Base-by-base conservation (phyloP, 106 monocot genomes). In the Dendrobium nobile region DNA sequence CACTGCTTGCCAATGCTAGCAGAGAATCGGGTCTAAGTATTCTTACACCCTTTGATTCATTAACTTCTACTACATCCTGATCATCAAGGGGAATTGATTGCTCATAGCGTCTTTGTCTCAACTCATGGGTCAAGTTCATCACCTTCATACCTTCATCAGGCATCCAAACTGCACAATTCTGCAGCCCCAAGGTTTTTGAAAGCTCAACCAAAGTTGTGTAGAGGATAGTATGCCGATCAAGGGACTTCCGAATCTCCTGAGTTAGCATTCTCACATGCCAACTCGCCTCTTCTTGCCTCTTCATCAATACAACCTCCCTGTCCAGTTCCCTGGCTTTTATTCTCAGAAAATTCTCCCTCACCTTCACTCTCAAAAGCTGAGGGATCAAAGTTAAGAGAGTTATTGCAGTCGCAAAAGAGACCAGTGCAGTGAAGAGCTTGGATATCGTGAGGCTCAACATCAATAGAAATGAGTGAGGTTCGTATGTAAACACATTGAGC, bases 111-210 rank as follows among this genome's bases (percentile, higher is more conserved):
- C 83, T 72, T 43, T 76, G 81, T 27, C 81, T 44, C 74, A 85
- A 70, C 79, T 90, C 84, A 72, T 90, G 90, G 5, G 87, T 91
- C 47, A 93, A 41, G 33, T 78, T 79, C 89, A 93, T 87, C 78
- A 58, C 79, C 70, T 55, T 78, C 44, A 41, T 82, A 8, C 82
- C 82, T 48, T 85, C 87, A 44, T 84, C 78, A 0, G 90, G 93
- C 93, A 91, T 93, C 93, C 93, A 93, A 10, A 93, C 90, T 1
- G 87, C 93, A 80, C 93, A 93, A 67, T 93, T 93, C 19, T 83
- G 85, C 64, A 93, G 67, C 61, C 78, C 90, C 67, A 93, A 56
- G 2, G 89, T 84, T 26, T 87, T 87, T 2, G 93, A 88, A 41
- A 93, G 88, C 81, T 93, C 93, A 11, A 91, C 85, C 76, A 93